A percentile compares a stretch with the other conserved stretches of the same genome.
Conservation (phyloP, 2,329 filamentous ascomycete species). For the Nothophaeocryptopus gaeumannii region DNA sequence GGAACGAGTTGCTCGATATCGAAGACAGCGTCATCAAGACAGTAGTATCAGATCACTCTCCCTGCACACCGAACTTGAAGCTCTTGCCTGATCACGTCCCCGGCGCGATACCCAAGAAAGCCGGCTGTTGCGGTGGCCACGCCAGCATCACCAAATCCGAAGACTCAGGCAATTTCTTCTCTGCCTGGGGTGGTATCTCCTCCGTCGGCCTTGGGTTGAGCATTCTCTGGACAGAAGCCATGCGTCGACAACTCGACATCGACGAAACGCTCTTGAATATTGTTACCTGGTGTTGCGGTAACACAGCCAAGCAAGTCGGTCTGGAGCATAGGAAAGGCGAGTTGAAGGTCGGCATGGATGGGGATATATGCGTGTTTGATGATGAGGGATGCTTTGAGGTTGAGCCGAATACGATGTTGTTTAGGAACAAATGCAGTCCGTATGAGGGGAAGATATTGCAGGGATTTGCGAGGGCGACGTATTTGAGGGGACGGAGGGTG, state of each 20-base stretch:
- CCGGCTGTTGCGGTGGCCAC: constrained; percentile 34
- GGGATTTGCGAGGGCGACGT: constrained; percentile 80
- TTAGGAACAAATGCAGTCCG: constrained; percentile 87
- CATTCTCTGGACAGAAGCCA: constrained; percentile 79
- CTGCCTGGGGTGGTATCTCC: constrained; percentile 93
- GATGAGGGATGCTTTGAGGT: constrained; percentile 73
- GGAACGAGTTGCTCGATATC: constrained; percentile 68
- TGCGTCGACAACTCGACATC: constrained; percentile 55
- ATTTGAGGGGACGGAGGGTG: constrained; percentile 73
- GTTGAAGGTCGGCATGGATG: constrained; percentile 77
- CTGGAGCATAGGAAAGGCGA: constrained; percentile 78
- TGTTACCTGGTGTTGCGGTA: constrained; percentile 78
- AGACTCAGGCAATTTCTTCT: constrained; percentile 94
- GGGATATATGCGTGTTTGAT: constrained; percentile 89
- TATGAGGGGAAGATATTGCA: constrained; percentile 78
- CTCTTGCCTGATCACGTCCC: constrained; percentile 72
- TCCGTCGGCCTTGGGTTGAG: constrained; percentile 89
- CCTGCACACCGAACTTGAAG: constrained; percentile 93
- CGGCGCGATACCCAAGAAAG: constrained; percentile 34
- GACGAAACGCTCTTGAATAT: constrained; percentile 68
- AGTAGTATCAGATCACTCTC: constrained; percentile 91
- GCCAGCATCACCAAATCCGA: constrained; percentile 61
- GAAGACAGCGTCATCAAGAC: constrained; percentile 81
- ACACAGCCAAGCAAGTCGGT: constrained; percentile 85
- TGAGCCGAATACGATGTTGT: constrained; percentile 76